Base-by-base conservation (phyloP, 148 eudicot genomes). In the Heliamphora exappendiculata region DNA sequence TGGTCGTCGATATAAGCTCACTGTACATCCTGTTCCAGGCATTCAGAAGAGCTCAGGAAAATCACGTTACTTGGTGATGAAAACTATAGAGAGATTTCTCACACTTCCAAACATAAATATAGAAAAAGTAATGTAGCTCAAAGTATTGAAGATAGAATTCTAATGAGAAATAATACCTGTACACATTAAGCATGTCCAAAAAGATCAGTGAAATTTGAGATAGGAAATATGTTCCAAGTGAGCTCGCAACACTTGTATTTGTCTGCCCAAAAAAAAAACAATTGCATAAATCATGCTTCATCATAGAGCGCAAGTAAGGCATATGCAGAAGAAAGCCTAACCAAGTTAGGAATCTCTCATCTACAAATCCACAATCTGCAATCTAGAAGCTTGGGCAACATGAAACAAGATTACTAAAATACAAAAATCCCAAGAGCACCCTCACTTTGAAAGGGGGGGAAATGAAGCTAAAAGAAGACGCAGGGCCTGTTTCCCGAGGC, bases 131-230 rank as follows among this genome's bases (percentile, higher is more conserved):
- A 11, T 19, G 50, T n/a, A 26, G 68, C 68, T n/a, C 11, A 73
- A 28, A 55, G 20, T 24, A 39, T 22, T 13, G 22, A 73, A 34
- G 51, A 9, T 10, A 26, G 73, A 54, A 33, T 63, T 57, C 31
- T 44, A 22, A 73, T 24, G 10, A 5, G 65, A 17, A 13, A 29
- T 74, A n/a, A 59, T 82, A 96, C 99, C 90, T 91, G 91, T 96
- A 96, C 55, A 96, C 97, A 85, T 96, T 96, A 70, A 96, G 97
- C 99, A 96, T 93, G 88, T 96, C 98, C 87, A 93, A 77, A 75
- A 96, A 96, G 84, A 93, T 91, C 68, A 90, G 65, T 33, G 94
- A 84, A 47, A 96, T 93, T 85, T 96, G 99, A 5, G 96, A 81
- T 67, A 93, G 82, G 81, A 91, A 96, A 84, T 75, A 91, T 60